A percentile compares a stretch with the other conserved stretches of the same genome.
Evolutionary conservation across 257 asterid genomes (phyloP).

Genomic region (Solanum chaucha): DNA sequence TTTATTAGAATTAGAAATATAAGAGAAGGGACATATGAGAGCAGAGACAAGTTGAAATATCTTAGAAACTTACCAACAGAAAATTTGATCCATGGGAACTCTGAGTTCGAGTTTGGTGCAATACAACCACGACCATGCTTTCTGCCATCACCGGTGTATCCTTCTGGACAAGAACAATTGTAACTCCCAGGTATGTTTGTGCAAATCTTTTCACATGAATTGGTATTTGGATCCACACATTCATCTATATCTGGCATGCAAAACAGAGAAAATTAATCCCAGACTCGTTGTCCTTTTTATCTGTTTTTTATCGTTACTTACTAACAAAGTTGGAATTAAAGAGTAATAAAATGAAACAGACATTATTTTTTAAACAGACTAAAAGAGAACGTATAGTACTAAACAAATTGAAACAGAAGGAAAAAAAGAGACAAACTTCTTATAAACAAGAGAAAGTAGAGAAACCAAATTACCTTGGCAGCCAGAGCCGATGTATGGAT

Average conservation of each 20-base stretch:
- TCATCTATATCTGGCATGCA: constrained; percentile 16
- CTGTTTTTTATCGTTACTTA: background rate
- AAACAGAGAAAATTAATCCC: background rate
- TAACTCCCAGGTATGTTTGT: constrained; percentile 13
- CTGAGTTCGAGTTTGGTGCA: constrained; percentile 2
- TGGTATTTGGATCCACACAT: constrained; percentile 6
- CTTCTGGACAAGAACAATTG: constrained; percentile 23
- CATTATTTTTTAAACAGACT: background rate
- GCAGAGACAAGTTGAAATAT: background rate
- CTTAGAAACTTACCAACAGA: constrained; percentile 13
- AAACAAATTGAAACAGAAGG: background rate
- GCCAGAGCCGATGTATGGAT: constrained; percentile 32
- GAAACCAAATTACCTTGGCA: constrained; percentile 12
- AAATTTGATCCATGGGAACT: constrained; percentile 19
- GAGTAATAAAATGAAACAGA: background rate
- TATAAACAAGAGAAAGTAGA: background rate
- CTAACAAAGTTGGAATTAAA: background rate
- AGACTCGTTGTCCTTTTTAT: background rate
- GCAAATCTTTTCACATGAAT: constrained; percentile 25
- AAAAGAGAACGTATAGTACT: background rate
- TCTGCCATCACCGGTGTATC: constrained; percentile 22
- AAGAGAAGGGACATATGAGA: background rate
- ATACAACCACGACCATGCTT: constrained; percentile 18
- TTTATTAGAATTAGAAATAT: background rate
- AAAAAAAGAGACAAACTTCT: background rate